Conservation (phyloP, 2,329 filamentous ascomycete genomes). For the Phaeoacremonium minimum region DNA sequence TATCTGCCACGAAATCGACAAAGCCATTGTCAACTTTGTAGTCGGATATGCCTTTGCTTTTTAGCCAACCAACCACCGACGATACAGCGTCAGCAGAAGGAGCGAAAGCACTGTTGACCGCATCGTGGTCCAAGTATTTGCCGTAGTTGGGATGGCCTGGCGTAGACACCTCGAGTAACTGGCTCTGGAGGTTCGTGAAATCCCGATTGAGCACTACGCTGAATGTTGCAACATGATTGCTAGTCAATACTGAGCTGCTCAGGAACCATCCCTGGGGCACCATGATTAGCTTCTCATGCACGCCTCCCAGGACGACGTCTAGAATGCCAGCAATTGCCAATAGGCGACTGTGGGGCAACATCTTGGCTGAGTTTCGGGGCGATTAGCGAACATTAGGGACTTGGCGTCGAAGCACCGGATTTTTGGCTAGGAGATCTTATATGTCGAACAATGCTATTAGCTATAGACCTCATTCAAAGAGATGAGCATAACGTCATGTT, state of each 20-base stretch:
- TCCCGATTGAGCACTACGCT: not conserved
- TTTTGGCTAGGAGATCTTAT: too few species aligned
- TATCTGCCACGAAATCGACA: slow-evolving; percentile 18
- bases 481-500: too few species aligned
- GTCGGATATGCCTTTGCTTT: slow-evolving; percentile 10
- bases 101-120: slow-evolving; percentile 15
- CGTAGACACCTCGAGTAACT: slow-evolving; percentile 16
- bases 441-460: too few species aligned
- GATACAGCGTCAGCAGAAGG: slow-evolving; percentile 11
- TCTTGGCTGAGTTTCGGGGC: too few species aligned
- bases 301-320: not conserved
- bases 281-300: not conserved
- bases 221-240: not conserved
- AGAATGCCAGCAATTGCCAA: not conserved
- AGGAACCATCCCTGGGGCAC: not conserved
- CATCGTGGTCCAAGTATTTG: slow-evolving; percentile 14
- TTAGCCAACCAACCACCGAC: slow-evolving; percentile 16
- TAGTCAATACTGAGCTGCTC: not conserved
- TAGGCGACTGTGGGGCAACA: too few species aligned
- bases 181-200: slow-evolving; percentile 11
- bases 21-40: slow-evolving; percentile 13
- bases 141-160: slow-evolving; percentile 16
- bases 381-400: too few species aligned
- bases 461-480: too few species aligned
- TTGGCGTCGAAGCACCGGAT: too few species aligned